Evolutionary conservation across 2,329 filamentous ascomycete species (phyloP).

Genomic region (Diplocarpon rosae): DNA sequence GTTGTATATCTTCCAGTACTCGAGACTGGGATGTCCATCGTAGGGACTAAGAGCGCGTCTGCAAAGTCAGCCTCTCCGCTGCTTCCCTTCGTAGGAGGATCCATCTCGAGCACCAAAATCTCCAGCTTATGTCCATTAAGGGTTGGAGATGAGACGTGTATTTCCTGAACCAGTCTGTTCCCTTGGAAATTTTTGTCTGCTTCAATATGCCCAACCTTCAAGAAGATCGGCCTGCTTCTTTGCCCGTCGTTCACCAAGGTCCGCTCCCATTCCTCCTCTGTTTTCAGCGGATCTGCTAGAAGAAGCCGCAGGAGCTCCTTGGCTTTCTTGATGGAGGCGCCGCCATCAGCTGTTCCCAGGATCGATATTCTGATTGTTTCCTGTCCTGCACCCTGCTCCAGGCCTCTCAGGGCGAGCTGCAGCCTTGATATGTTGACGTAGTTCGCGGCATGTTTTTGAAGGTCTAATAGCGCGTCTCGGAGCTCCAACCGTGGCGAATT

Average conservation of each 20-base stretch:
- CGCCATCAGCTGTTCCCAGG: constrained; percentile 34
- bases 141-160: constrained; percentile 51
- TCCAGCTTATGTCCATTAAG: constrained; percentile 54
- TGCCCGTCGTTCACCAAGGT: constrained; percentile 36
- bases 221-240: constrained; percentile 46
- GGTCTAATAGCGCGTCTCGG: constrained; percentile 38
- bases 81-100: constrained; percentile 39
- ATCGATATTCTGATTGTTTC: constrained; percentile 50
- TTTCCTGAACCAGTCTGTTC: constrained; percentile 42
- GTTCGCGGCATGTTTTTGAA: constrained; percentile 49
- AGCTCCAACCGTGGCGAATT: constrained; percentile 15
- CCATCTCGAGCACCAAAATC: constrained; percentile 44
- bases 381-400: constrained; percentile 43
- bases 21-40: constrained; percentile 57
- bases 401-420: constrained; percentile 58
- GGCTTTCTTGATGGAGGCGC: constrained; percentile 36
- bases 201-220: constrained; percentile 40
- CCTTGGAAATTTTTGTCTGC: constrained; percentile 22
- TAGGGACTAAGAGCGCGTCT: constrained; percentile 66
- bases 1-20: constrained; percentile 52
- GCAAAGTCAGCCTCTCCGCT: constrained; percentile 36
- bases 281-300: constrained; percentile 57
- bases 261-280: constrained; percentile 55
- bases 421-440: constrained; percentile 59
- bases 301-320: constrained; percentile 57